Base-by-base conservation (phyloP, 805 yeast species). In the Teunomyces kruisii region DNA sequence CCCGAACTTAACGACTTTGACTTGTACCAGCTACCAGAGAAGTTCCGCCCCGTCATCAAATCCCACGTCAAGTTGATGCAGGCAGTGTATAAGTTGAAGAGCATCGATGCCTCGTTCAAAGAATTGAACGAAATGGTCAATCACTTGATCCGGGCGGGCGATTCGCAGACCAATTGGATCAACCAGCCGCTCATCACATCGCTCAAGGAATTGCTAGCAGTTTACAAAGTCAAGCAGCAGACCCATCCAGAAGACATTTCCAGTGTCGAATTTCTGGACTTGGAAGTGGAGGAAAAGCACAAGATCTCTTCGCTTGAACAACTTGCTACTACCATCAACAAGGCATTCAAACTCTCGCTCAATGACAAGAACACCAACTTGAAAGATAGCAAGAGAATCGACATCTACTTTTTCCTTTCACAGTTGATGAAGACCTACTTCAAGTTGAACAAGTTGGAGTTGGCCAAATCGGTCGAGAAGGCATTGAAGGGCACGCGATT, bases 401-500 rank as follows among this genome's bases (percentile, higher is more conserved):
- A 84, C 40, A 82, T 86, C 14, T 87, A 84, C 63, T 83, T 78
- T 62, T 84, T 88, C 59, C 78, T 86, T 14, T 83, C 84, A 32
- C 76, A 82, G 43, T 76, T 89, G 46, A 81, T 88, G 61, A 80
- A 79, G 53, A 73, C 86, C 17, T 89, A 88, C 64, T 81, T 83
- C 68, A 73, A 73, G 53, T 67, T 88, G 51, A 74, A 77, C 37
- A 86, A 86, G 56, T 70, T 78, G 32, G 89, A 88, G 53, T 74
- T 88, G 60, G 89, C 92, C 28, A 81, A 81, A 53, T 84, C 86
- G 41, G 73, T 88, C 49, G 83, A 86, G 47, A 83, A 82, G 58
- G 96, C 87, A 1, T 65, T 88, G 28, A 72, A 70, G 26, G 78
- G 84, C 10, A 74, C 82, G 38, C 62, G 71, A 15, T 62, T 63